These are phyloP conservation scores for Boletus pseudopeckii DNA, from an alignment of 768 basidiomycete species.

Conservation along the genomic window DNA sequence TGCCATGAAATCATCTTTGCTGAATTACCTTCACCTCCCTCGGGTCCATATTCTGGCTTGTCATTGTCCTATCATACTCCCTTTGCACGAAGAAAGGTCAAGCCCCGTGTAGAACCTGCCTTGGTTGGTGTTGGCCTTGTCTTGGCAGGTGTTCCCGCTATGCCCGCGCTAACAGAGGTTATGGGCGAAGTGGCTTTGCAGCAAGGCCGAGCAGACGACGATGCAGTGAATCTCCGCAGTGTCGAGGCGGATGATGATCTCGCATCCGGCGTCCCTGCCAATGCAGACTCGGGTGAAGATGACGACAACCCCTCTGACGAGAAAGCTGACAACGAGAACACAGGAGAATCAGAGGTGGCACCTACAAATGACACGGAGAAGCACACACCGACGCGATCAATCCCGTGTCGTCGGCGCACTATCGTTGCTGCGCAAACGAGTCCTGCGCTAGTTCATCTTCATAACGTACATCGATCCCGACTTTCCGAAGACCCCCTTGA, in stretches of 20 bases:
- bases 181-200: conserved; percentile 85
- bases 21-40: conserved; percentile 66
- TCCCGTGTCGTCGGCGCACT: conserved; percentile 42
- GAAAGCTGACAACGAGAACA: conserved; percentile 33
- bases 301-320: conserved; percentile 45
- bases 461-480: conserved; percentile 47
- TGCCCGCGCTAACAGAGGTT: conserved; percentile 70
- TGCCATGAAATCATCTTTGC: conserved; percentile 97
- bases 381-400: conserved; percentile 8
- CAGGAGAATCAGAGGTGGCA: conserved; percentile 12
- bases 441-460: conserved; percentile 65
- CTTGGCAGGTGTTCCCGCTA: conserved; percentile 69
- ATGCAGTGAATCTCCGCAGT: conserved; percentile 47
- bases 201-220: conserved; percentile 78
- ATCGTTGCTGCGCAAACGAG: conserved; percentile 68
- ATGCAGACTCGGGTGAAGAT: conserved; percentile 30
- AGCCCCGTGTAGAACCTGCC: conserved; percentile 66
- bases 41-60: conserved; percentile 65
- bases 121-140: conserved; percentile 83
- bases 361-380: conserved; percentile 14
- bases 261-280: conserved; percentile 24
- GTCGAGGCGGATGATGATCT: conserved; percentile 45
- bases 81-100: conserved; percentile 61
- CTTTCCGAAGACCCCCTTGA: conserved; percentile 74
- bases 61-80: conserved; percentile 47